Conservation (phyloP, 306 rosid species). For the Prinsepia uniflora region DNA sequence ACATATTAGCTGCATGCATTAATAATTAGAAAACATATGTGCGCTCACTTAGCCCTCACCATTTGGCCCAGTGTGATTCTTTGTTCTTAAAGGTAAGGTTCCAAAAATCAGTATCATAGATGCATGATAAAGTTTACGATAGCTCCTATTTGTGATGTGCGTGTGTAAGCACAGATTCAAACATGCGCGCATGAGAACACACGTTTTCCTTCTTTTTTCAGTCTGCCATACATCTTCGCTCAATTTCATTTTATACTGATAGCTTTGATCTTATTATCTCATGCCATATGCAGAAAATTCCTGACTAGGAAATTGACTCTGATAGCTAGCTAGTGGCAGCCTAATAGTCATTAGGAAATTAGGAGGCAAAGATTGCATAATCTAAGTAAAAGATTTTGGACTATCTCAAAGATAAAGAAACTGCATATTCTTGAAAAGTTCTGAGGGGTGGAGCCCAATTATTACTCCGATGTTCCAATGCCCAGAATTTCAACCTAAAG, state of each 20-base stretch:
- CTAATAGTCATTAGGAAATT: background rate
- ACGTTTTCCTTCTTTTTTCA: background rate
- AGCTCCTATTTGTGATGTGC: background rate
- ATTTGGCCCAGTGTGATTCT: background rate
- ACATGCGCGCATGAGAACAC: background rate
- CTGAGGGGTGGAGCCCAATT: constrained; percentile 3
- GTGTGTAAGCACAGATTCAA: background rate
- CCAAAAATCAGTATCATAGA: background rate
- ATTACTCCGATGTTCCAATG: background rate
- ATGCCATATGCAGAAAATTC: background rate
- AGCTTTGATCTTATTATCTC: background rate
- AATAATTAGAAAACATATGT: too few species aligned
- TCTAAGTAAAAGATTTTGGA: background rate
- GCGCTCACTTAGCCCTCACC: too few species aligned
- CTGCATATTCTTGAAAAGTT: background rate
- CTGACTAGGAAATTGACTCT: background rate
- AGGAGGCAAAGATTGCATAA: background rate
- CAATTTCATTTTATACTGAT: background rate
- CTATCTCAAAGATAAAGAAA: background rate
- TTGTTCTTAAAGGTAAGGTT: background rate
- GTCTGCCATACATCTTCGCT: background rate
- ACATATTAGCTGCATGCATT: too few species aligned
- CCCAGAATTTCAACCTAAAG: background rate
- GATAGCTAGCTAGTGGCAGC: background rate
- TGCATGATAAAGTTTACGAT: background rate